Percentiles rank a stretch among this genome's conserved stretches.
phyloP scores from a whole-genome alignment of 768 basidiomycete species.

The Naganishia randhawae region DNA sequence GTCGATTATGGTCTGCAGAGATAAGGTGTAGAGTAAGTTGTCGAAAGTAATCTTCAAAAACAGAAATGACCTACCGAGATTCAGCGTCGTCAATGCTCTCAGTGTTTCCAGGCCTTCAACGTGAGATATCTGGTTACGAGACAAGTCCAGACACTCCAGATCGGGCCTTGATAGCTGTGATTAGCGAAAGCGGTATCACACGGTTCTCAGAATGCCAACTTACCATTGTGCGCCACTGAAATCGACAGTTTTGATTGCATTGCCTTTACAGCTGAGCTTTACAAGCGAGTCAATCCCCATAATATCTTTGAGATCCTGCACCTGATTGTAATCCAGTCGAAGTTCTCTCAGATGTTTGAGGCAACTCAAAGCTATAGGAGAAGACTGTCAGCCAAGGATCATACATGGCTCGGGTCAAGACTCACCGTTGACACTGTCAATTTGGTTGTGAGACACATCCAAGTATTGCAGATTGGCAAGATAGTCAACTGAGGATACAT shows the following conservation, averaged over 20 bases:
- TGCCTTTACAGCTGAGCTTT: conserved; percentile 76
- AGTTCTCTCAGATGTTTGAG: conserved; percentile 82
- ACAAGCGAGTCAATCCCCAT: conserved; percentile 73
- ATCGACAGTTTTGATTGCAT: conserved; percentile 64
- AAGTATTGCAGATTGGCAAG: conserved; percentile 78
- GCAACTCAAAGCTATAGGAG: conserved; percentile 68
- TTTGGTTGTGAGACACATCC: conserved; percentile 83
- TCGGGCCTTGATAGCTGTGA: conserved; percentile 40
- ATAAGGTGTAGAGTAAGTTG: neutral
- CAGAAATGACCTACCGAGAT: conserved; percentile 66
- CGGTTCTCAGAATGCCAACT: neutral
- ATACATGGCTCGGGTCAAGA: conserved; percentile 34
- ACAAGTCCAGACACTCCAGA: conserved; percentile 77
- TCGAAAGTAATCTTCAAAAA: neutral
- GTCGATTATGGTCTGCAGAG: conserved; percentile 69
- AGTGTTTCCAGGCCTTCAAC: conserved; percentile 60
- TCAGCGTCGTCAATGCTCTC: conserved; percentile 61
- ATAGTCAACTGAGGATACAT: conserved; percentile 68
- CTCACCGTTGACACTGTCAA: conserved; percentile 83
- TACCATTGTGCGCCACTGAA: conserved; percentile 61
- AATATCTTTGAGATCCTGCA: conserved; percentile 70
- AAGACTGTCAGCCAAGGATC: neutral
- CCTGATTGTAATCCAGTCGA: conserved; percentile 79
- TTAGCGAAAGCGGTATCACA: neutral
- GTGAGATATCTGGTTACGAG: conserved; percentile 65